Conservation (phyloP, 2,329 filamentous ascomycete species). For the Cordyceps cateniannulata region DNA sequence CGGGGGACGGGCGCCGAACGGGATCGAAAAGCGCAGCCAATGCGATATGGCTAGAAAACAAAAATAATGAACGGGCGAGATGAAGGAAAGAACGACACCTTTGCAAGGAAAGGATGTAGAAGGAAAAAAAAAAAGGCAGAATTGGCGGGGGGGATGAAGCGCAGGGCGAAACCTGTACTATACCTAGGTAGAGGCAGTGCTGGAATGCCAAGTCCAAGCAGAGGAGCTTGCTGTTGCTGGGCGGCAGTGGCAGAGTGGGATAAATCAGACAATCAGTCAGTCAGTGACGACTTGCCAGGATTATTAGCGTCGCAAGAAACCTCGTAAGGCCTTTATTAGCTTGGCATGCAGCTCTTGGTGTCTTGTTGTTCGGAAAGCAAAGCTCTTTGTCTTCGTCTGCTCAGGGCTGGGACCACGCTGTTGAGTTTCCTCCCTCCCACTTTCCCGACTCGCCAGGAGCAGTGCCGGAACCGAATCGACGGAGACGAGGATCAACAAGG, state of each 20-base stretch:
- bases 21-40: neutral
- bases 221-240: conserved; percentile 9
- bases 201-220: conserved; percentile 12
- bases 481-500: conserved; percentile 4
- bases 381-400: neutral
- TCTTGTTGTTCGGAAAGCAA: no score
- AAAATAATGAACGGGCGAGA: neutral
- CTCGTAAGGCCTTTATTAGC: neutral
- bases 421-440: no score
- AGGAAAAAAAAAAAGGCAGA: neutral
- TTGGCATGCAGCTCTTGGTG: neutral
- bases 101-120: neutral
- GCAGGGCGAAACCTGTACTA: neutral
- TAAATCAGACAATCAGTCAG: no score
- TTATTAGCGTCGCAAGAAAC: conserved; percentile 1
- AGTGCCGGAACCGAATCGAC: neutral
- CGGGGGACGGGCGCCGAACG: neutral
- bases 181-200: conserved; percentile 3
- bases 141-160: neutral
- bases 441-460: neutral
- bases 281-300: neutral
- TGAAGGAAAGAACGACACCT: neutral
- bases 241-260: conserved; percentile 2
- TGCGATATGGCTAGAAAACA: neutral
- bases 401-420: neutral